Percentiles rank a stretch among this genome's conserved stretches.
Conservation (phyloP, 805 yeast species). For the Vanderwaltozyma tropicalis region DNA sequence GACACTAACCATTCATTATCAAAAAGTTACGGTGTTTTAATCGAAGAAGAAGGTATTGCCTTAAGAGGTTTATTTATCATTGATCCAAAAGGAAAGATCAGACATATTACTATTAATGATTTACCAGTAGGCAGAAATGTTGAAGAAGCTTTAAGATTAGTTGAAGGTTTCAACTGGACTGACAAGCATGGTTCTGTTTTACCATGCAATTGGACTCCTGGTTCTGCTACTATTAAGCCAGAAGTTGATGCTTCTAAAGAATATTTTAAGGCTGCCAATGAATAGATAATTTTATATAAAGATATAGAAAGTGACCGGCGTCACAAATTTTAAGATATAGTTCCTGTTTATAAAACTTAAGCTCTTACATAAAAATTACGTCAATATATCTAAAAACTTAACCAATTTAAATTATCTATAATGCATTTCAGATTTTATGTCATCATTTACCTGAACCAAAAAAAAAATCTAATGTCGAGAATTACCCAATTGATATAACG, state of each 20-base stretch:
- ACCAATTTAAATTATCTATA: too few species aligned
- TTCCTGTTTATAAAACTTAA: too few species aligned
- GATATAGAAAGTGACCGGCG: too few species aligned
- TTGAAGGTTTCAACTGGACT: constrained; percentile 99
- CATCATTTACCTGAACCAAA: too few species aligned
- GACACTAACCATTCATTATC: constrained; percentile 95
- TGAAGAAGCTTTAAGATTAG: constrained; percentile 93
- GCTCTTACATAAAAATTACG: too few species aligned
- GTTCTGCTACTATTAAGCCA: constrained; percentile 86
- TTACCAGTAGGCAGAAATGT: constrained; percentile 99
- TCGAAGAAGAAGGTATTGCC: constrained; percentile 94
- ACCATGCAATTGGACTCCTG: constrained; percentile 99
- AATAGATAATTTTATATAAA: too few species aligned
- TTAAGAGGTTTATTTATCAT: constrained; percentile 97
- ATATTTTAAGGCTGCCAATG: constrained; percentile 59
- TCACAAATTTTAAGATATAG: too few species aligned
- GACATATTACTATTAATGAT: constrained; percentile 97
- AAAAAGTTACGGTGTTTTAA: constrained; percentile 92
- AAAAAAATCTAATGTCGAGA: too few species aligned
- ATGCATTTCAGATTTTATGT: too few species aligned
- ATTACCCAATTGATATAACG: too few species aligned
- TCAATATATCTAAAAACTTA: too few species aligned
- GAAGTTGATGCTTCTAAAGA: constrained; percentile 68
- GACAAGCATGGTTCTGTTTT: constrained; percentile 99
- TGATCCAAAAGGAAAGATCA: constrained; percentile 88